phyloP scores from a whole-genome alignment of 805 yeast genomes.

The Barnettozyma pratensis region DNA sequence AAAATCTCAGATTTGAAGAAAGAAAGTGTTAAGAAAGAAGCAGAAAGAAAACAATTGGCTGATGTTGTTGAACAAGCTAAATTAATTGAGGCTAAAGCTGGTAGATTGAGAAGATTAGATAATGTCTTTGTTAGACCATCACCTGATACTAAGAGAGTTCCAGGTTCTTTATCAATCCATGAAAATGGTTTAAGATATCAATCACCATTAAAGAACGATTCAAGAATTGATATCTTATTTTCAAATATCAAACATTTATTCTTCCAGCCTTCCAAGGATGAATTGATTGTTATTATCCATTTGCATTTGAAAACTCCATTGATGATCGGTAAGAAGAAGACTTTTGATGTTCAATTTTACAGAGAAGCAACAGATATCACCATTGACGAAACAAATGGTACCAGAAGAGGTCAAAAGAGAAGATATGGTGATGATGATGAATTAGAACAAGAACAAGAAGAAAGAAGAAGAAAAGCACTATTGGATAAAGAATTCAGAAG shows the following conservation, averaged over 20 bases:
- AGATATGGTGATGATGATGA: conserved; percentile 98
- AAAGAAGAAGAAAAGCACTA: conserved; percentile 83
- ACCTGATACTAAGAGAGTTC: conserved; percentile 93
- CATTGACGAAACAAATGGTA: conserved; percentile 94
- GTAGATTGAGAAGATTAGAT: conserved; percentile 83
- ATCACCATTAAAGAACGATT: conserved; percentile 79
- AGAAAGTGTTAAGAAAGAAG: conserved; percentile 84
- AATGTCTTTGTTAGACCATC: conserved; percentile 90
- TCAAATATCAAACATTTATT: conserved; percentile 89
- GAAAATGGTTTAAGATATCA: conserved; percentile 95
- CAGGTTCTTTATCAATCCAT: conserved; percentile 87
- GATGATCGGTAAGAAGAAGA: conserved; percentile 92
- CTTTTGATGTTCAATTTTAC: conserved; percentile 92
- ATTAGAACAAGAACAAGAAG: conserved; percentile 97
- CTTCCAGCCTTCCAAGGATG: conserved; percentile 95
- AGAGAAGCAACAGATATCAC: conserved; percentile 95
- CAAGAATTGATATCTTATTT: conserved; percentile 80
- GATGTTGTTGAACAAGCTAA: conserved; percentile 93
- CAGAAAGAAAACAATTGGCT: conserved; percentile 84
- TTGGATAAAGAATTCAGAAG: conserved; percentile 87
- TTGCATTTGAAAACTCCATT: conserved; percentile 89
- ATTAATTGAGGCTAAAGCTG: conserved; percentile 73
- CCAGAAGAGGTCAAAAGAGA: conserved; percentile 65
- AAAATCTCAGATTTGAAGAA: conserved; percentile 90
- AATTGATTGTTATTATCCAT: conserved; percentile 86